Percentiles rank a stretch among this genome's conserved stretches.
phyloP scores from a whole-genome alignment of 495 filamentous ascomycete genomes.

The Podospora australis region DNA sequence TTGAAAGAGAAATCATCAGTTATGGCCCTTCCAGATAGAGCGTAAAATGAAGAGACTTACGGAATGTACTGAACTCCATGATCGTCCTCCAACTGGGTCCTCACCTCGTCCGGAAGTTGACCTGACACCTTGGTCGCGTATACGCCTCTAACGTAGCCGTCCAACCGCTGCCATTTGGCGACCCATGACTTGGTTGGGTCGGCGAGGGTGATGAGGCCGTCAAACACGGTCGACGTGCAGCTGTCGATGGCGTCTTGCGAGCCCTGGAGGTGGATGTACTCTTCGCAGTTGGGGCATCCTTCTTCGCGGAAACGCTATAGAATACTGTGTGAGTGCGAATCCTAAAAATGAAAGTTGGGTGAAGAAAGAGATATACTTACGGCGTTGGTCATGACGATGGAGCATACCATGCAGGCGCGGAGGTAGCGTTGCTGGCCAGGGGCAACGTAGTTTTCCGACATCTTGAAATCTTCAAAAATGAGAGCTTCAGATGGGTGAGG shows the following conservation, averaged over 20 bases:
- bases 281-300: slow-evolving; percentile 95
- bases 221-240: slow-evolving; percentile 92
- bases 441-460: slow-evolving; percentile 53
- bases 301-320: slow-evolving; percentile 69
- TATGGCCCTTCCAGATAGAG: background rate
- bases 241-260: slow-evolving; percentile 75
- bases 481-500: background rate
- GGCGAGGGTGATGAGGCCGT: slow-evolving; percentile 77
- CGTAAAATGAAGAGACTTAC: slow-evolving; percentile 39
- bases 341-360: background rate
- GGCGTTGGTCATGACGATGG: slow-evolving; percentile 72
- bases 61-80: slow-evolving; percentile 64
- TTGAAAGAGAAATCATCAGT: background rate
- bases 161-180: slow-evolving; percentile 87
- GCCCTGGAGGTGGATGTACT: slow-evolving; percentile 73
- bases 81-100: slow-evolving; percentile 59
- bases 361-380: slow-evolving; percentile 39
- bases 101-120: slow-evolving; percentile 55
- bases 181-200: slow-evolving; percentile 81
- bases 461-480: slow-evolving; percentile 10
- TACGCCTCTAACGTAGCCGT: slow-evolving; percentile 75
- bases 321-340: too few species aligned
- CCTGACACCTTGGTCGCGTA: slow-evolving; percentile 94
- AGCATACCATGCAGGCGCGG: slow-evolving; percentile 98
- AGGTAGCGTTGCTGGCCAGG: slow-evolving; percentile 69